Evolutionary conservation across 257 asterid species (phyloP).

Genomic region (Perilla frutescens): DNA sequence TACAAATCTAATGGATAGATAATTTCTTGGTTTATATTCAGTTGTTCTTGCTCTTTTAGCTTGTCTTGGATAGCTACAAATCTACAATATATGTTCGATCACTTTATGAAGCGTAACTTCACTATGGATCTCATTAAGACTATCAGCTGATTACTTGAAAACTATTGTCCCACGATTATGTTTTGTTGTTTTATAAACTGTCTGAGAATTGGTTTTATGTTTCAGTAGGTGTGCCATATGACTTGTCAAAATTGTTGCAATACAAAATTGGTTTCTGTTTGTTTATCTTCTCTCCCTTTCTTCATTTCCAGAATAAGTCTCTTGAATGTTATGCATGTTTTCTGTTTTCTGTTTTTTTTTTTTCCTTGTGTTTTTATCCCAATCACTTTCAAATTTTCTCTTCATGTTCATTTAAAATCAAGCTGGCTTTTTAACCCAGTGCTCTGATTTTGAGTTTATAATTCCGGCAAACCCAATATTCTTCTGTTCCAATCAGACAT

Average conservation of each 20-base stretch:
- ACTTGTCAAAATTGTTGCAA: not conserved
- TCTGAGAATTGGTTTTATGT: not conserved
- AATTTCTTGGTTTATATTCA: constrained; percentile 9
- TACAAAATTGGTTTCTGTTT: not conserved
- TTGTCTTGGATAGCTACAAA: constrained; percentile 15
- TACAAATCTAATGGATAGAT: constrained; percentile 21
- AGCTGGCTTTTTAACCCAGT: not conserved
- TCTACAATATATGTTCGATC: not conserved
- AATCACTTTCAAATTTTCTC: not conserved
- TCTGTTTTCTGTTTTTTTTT: not conserved
- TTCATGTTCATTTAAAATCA: too few species aligned
- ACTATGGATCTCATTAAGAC: not conserved
- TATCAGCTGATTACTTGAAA: not conserved
- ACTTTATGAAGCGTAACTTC: not conserved
- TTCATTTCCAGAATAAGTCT: not conserved
- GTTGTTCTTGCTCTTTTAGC: constrained; percentile 19
- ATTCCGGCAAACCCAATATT: not conserved
- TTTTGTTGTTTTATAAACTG: not conserved
- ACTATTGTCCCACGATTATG: not conserved
- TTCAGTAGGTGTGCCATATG: not conserved
- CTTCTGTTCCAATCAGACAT: not conserved
- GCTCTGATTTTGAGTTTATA: not conserved
- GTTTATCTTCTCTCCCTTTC: not conserved
- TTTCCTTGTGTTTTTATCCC: not conserved
- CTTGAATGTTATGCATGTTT: not conserved